Percentiles rank a stretch among this genome's conserved stretches.
Evolutionary conservation across 2,329 filamentous ascomycete genomes (phyloP).

Genomic region (Macroventuria anomochaeta): DNA sequence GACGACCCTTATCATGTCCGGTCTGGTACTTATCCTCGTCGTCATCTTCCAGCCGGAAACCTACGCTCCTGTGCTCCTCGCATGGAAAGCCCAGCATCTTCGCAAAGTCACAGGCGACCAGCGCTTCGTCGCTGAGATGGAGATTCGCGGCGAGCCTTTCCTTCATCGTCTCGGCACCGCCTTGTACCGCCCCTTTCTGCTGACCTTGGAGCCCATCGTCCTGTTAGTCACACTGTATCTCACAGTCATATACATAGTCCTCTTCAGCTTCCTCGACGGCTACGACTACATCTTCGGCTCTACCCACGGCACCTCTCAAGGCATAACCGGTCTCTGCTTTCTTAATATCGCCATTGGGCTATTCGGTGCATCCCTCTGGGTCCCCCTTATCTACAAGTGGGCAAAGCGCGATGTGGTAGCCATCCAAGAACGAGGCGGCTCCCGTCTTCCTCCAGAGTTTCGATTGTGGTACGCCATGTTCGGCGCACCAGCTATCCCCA

Average conservation of each 20-base stretch:
- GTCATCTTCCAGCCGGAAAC: slow-evolving; percentile 33
- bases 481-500: slow-evolving; percentile 57
- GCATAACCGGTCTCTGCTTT: slow-evolving; percentile 57
- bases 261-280: slow-evolving; percentile 62
- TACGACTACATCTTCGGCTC: slow-evolving; percentile 60
- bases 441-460: slow-evolving; percentile 58
- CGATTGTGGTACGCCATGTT: slow-evolving; percentile 62
- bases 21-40: slow-evolving; percentile 19
- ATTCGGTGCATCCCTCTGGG: slow-evolving; percentile 44
- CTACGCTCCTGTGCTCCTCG: slow-evolving; percentile 27
- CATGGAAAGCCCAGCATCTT: slow-evolving; percentile 47
- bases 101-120: slow-evolving; percentile 46
- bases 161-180: slow-evolving; percentile 42
- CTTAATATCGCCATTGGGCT: slow-evolving; percentile 56
- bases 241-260: slow-evolving; percentile 59
- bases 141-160: slow-evolving; percentile 53
- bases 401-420: slow-evolving; percentile 53
- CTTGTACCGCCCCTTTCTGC: slow-evolving; percentile 53
- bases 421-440: slow-evolving; percentile 49
- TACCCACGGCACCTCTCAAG: slow-evolving; percentile 55
- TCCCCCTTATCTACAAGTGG: slow-evolving; percentile 56
- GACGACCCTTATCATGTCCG: slow-evolving; percentile 33
- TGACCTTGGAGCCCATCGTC: slow-evolving; percentile 55
- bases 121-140: slow-evolving; percentile 55
- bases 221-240: slow-evolving; percentile 60